A percentile compares a stretch with the other conserved stretches of the same genome.
These are phyloP conservation scores for Fusarium tricinctum DNA, from an alignment of 2,329 filamentous ascomycete species.

Conservation along the genomic window DNA sequence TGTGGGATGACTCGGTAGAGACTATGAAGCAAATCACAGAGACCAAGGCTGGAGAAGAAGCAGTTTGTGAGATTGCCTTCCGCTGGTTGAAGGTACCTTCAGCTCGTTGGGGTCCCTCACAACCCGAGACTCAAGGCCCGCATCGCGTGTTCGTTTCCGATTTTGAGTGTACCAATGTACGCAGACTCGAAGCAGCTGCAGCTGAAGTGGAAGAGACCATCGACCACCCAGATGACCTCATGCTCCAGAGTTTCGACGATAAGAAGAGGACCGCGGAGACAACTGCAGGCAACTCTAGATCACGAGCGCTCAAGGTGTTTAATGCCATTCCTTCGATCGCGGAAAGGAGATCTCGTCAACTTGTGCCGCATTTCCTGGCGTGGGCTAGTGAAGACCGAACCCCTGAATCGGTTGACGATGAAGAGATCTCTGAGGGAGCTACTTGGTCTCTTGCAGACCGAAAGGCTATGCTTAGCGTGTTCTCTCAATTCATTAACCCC, in stretches of 20 bases:
- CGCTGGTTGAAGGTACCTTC: slow-evolving; percentile 78
- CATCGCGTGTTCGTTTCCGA: slow-evolving; percentile 69
- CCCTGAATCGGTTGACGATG: slow-evolving; percentile 53
- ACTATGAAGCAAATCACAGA: slow-evolving; percentile 82
- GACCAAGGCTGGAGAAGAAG: slow-evolving; percentile 77
- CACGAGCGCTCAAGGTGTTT: slow-evolving; percentile 84
- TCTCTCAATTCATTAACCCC: slow-evolving; percentile 89
- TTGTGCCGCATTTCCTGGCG: slow-evolving; percentile 87
- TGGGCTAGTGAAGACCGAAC: slow-evolving; percentile 74
- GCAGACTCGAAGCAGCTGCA: slow-evolving; percentile 68
- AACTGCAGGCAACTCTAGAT: slow-evolving; percentile 71
- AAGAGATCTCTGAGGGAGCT: slow-evolving; percentile 53
- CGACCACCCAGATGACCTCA: slow-evolving; percentile 67
- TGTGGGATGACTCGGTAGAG: slow-evolving; percentile 87
- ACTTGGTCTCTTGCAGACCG: slow-evolving; percentile 84
- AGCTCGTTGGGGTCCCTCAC: slow-evolving; percentile 65
- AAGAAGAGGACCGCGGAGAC: slow-evolving; percentile 69
- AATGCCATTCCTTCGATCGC: slow-evolving; percentile 80
- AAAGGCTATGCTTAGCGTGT: slow-evolving; percentile 83
- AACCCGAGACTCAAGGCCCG: slow-evolving; percentile 53
- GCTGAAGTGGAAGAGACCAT: slow-evolving; percentile 66
- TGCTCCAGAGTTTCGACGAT: slow-evolving; percentile 74
- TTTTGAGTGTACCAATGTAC: slow-evolving; percentile 87
- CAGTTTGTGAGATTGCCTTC: slow-evolving; percentile 79
- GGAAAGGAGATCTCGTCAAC: slow-evolving; percentile 85